Evolutionary conservation across 441 rosid genomes (phyloP).

Genomic region (Populus trichocarpa): DNA sequence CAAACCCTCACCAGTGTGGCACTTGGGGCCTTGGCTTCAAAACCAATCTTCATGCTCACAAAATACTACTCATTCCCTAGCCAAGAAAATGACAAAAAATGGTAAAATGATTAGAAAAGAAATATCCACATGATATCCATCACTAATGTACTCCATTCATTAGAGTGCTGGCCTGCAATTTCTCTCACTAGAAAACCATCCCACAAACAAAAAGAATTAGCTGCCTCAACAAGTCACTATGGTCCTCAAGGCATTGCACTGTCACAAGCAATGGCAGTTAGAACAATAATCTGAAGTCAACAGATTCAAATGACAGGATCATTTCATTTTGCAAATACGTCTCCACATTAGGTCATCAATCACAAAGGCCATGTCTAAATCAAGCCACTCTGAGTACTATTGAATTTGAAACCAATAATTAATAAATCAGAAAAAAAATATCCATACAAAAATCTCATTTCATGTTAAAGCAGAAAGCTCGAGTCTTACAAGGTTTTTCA

Average conservation of each 20-base stretch:
- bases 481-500: conserved; percentile 1
- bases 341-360: too few species aligned
- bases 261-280: conserved; percentile 6
- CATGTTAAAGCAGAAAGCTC: neutral
- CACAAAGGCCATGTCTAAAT: neutral
- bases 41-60: conserved; percentile 10
- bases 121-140: neutral
- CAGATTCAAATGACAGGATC: too few species aligned
- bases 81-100: conserved; percentile 4
- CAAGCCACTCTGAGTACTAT: neutral
- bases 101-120: conserved; percentile 10
- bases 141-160: neutral
- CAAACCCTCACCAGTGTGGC: conserved; percentile 2
- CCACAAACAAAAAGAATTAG: conserved; percentile 8
- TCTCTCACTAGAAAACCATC: conserved; percentile 8
- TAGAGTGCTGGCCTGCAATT: conserved; percentile 13
- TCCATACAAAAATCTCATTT: conserved; percentile 8
- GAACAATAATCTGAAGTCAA: neutral
- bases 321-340: too few species aligned
- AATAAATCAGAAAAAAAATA: too few species aligned
- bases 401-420: neutral
- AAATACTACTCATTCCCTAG: conserved; percentile 12
- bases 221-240: conserved; percentile 7
- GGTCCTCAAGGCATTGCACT: conserved; percentile 6
- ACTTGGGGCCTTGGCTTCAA: neutral